A percentile compares a stretch with the other conserved stretches of the same genome.
Evolutionary conservation across 768 basidiomycete genomes (phyloP).

Genomic region (Trametes cingulata): DNA sequence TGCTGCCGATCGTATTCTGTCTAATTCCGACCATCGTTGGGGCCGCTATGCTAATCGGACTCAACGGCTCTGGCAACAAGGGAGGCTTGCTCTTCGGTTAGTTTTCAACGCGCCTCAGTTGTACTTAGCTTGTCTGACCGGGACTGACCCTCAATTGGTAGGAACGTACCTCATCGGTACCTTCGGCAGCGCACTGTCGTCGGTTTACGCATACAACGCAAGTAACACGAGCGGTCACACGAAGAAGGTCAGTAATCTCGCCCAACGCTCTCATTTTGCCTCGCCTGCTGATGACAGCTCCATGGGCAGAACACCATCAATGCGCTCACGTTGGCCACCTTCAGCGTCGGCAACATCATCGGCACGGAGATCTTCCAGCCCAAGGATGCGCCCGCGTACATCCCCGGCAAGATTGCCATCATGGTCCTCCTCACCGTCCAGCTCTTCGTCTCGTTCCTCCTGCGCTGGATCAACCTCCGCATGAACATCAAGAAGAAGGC

Average conservation of each 20-base stretch:
- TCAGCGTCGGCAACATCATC: conserved; percentile 60
- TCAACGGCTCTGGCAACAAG: conserved; percentile 50
- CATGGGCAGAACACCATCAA: conserved; percentile 52
- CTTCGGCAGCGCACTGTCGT: conserved; percentile 59
- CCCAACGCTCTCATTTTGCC: background rate
- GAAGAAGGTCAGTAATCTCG: conserved; percentile 48
- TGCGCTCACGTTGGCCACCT: conserved; percentile 56
- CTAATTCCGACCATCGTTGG: conserved; percentile 61
- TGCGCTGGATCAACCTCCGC: conserved; percentile 56
- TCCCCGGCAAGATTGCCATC: conserved; percentile 67
- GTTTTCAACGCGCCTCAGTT: no score
- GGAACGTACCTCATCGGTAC: conserved; percentile 53
- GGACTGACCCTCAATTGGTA: conserved; percentile 29
- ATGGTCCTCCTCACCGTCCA: conserved; percentile 58
- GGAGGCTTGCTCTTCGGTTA: conserved; percentile 57
- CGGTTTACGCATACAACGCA: conserved; percentile 65
- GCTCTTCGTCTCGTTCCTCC: conserved; percentile 45
- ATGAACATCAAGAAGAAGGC: conserved; percentile 51
- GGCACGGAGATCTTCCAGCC: conserved; percentile 66
- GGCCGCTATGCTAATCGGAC: conserved; percentile 45
- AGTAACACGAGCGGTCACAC: conserved; percentile 66
- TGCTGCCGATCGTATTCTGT: conserved; percentile 60
- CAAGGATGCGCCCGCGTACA: conserved; percentile 60
- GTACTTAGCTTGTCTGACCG: no score
- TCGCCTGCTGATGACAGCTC: no score